Base-by-base conservation (phyloP, 352 stramenopile species). In the Pythium brachiatum region DNA sequence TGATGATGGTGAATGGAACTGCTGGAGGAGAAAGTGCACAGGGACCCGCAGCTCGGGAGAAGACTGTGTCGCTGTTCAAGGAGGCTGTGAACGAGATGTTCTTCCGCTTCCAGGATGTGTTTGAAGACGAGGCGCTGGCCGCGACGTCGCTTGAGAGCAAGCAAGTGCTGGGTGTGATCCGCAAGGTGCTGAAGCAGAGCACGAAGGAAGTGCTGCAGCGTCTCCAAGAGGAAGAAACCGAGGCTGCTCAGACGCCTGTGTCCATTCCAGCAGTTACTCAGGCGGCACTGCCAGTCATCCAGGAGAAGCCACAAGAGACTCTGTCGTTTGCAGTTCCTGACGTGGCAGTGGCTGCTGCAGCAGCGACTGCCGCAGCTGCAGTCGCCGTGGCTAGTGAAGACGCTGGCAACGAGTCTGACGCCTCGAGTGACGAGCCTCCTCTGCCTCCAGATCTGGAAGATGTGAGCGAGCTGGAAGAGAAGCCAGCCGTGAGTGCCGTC, bases 61-160 rank as follows among this genome's bases (percentile, higher is more conserved):
- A 72, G 41, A 54, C 89, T 11, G 68, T 82, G 43, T 66, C 46
- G 13, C 59, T 93, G 47, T 90, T 91, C 68, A 93, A 93, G 48
- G 79, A 91, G 51, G 68, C 75, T 0, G 75, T 91, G 57, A 93
- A 90, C 62, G 81, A 91, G 16, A 87, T 93, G 74, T 91, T 91
- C 57, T 91, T 86, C 64, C 84, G 79, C 5, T 90, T 93, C 55
- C 81, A 93, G 44, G 84, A 93, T 27, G 65, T 87, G 31, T 91
- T 93, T 55, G 84, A 93, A 66, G 79, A 88, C 38, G 77, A 59
- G 32, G 29, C 60, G 43, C 44, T 86, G 25, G 74, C 66, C 1
- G 64, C 72, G 1, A 72, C 64, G 4, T 65, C 72, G 0, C 55
- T 91, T 16, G 80, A 93, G 27, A 70, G 78, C 39, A 87, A 86